Evolutionary conservation across 495 filamentous ascomycete species (phyloP).

Genomic region (Durotheca rogersii): DNA sequence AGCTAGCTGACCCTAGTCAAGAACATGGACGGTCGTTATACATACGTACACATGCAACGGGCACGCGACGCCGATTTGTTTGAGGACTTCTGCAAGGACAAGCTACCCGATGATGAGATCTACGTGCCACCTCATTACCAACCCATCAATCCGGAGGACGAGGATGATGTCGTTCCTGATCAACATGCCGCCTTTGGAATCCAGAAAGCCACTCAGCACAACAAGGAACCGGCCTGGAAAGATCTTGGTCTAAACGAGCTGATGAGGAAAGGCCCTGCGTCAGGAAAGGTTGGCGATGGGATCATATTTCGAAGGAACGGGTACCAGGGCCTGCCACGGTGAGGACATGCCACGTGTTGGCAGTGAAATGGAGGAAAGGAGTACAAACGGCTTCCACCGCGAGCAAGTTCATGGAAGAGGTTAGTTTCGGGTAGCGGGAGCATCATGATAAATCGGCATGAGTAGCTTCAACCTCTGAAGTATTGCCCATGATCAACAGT

Average conservation of each 20-base stretch:
- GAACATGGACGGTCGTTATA: conserved; percentile 88
- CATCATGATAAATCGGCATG: conserved; percentile 13
- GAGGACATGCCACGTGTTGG: conserved; percentile 18
- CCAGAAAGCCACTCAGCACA: conserved; percentile 73
- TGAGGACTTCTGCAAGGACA: conserved; percentile 79
- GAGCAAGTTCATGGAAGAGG: not conserved
- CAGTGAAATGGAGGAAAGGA: too few species aligned
- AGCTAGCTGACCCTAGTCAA: conserved; percentile 32
- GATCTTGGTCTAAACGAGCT: conserved; percentile 78
- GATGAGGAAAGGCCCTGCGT: conserved; percentile 58
- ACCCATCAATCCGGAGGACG: conserved; percentile 93
- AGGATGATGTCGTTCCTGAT: conserved; percentile 96
- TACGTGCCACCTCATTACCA: conserved; percentile 87
- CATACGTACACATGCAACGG: conserved; percentile 82
- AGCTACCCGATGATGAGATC: conserved; percentile 72
- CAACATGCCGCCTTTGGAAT: conserved; percentile 98
- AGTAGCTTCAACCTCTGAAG: too few species aligned
- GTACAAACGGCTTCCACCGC: too few species aligned
- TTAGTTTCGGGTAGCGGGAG: too few species aligned
- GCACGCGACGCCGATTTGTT: conserved; percentile 84
- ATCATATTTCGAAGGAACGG: conserved; percentile 9
- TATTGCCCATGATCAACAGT: too few species aligned
- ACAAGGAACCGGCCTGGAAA: conserved; percentile 75
- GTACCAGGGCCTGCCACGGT: conserved; percentile 50
- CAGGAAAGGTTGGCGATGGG: conserved; percentile 13